Conservation (phyloP, 2,329 filamentous ascomycete genomes). For the Cladophialophora chaetospira region DNA sequence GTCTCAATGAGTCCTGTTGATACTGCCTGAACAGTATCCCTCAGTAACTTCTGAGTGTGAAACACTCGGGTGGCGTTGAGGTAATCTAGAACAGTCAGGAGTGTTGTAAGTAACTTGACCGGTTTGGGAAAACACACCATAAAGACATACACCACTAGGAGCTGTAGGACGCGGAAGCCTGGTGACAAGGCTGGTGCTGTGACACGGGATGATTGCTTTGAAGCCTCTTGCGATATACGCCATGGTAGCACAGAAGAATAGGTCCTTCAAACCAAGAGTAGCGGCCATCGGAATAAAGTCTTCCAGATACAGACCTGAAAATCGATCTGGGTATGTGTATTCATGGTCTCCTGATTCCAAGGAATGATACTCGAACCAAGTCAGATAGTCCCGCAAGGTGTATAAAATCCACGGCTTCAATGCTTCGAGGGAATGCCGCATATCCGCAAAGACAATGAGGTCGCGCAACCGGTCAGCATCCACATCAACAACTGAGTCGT, state of each 20-base stretch:
- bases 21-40: background rate
- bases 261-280: background rate
- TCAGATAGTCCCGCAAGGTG: background rate
- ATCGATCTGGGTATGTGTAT: background rate
- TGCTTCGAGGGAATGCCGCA: background rate
- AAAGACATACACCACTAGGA: background rate
- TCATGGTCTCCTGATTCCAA: background rate
- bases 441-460: background rate
- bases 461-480: background rate
- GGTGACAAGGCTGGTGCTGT: background rate
- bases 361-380: background rate
- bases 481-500: background rate
- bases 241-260: background rate
- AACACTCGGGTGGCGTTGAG: background rate
- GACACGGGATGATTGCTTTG: background rate
- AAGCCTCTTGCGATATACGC: background rate
- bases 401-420: background rate
- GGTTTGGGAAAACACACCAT: background rate
- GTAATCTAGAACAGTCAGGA: no score
- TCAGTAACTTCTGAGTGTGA: background rate
- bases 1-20: background rate
- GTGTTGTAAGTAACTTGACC: no score
- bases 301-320: background rate
- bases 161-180: background rate
- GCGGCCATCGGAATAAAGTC: background rate